Conservation (phyloP, 192 early-diverging fungal species). For the Rhizoclosmatium globosum region DNA sequence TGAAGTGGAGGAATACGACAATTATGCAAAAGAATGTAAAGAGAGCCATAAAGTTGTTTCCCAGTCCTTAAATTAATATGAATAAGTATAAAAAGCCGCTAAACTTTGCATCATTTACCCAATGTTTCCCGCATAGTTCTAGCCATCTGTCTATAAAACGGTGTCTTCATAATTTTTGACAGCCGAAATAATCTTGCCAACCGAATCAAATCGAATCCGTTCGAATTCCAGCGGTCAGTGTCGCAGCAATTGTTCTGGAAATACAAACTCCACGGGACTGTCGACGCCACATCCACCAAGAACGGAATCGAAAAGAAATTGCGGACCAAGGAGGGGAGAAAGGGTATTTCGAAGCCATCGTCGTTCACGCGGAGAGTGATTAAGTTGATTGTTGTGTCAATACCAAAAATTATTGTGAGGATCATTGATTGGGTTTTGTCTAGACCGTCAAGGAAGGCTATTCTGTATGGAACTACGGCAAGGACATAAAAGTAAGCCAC, state of each 20-base stretch:
- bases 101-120: conserved; percentile 15
- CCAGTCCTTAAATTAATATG: conserved; percentile 2
- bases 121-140: conserved; percentile 32
- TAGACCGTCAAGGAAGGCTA: neutral
- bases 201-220: conserved; percentile 25
- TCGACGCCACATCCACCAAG: conserved; percentile 39
- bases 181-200: conserved; percentile 29
- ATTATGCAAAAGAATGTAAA: conserved; percentile 12
- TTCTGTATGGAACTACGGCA: neutral
- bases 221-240: conserved; percentile 13
- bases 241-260: conserved; percentile 9
- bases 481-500: neutral
- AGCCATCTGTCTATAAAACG: conserved; percentile 23
- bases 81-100: conserved; percentile 20
- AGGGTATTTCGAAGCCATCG: conserved; percentile 3
- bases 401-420: neutral
- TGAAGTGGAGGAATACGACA: conserved; percentile 21
- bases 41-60: conserved; percentile 31
- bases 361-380: conserved; percentile 9
- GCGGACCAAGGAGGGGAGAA: neutral
- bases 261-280: conserved; percentile 45
- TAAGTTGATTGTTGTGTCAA: conserved; percentile 33
- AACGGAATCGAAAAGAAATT: conserved; percentile 28
- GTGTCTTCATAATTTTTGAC: conserved; percentile 1
- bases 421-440: neutral